Base-by-base conservation (phyloP, 345 rosid species). In the Laguncularia racemosa region DNA sequence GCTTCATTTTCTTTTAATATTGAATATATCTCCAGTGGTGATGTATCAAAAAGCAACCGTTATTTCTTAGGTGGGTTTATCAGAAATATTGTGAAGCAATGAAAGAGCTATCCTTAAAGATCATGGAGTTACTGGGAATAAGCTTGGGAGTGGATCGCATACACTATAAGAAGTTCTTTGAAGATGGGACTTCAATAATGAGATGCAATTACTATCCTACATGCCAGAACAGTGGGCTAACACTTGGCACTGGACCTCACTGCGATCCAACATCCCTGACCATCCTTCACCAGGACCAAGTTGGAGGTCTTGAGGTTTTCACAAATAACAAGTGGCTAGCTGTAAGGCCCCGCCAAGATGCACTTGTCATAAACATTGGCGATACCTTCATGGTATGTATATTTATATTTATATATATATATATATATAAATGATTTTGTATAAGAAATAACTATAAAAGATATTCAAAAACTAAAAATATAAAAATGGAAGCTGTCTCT, bases 191-290 rank as follows among this genome's bases (percentile, higher is more conserved):
- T n/a, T 82, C 90, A 3, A 82, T 89, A 20, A 68, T 86, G 76
- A 64, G 97, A 62, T 73, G 84, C 46, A 89, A 89, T 55, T 69
- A 62, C 19, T 89, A 89, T 48, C 95, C 97, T 0, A 70, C 77
- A 2, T 90, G 97, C 85, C 59, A 70, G 14, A 76, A 76, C 50
- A 59, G 81, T 2, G 72, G 69, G 12, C 80, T 76, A 48, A 70
- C 86, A n/a, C 66, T 90, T 23, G 97, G 97, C 52, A 90, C 97
- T 12, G 97, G 97, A 20, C 95, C 97, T 69, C 97, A 90, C 60
- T 71, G 74, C 20, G 97, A 90, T 73, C 92, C 97, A 20, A 81
- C 77, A 26, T 79, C 97, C 55, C 40, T 90, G 20, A 86, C 97
- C 6, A 84, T 90, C 45, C 97, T 90, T 68, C 90, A 86, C 57